phyloP scores from a whole-genome alignment of 768 basidiomycete genomes.

The Mycena indigotica region DNA sequence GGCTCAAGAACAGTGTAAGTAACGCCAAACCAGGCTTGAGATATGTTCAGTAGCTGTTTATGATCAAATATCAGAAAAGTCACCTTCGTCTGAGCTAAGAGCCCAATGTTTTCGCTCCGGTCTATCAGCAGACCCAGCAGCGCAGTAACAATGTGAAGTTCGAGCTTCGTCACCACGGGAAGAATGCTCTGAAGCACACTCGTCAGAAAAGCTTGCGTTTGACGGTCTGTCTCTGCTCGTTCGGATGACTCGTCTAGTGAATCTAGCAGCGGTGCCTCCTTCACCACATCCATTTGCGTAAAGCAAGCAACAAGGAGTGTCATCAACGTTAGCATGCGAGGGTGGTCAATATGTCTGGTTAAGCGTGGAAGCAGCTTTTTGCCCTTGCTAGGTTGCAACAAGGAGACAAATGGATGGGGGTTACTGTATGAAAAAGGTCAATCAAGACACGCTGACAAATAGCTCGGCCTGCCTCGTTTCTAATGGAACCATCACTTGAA shows the following conservation, averaged over 20 bases:
- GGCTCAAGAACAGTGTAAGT: slow-evolving; percentile 86
- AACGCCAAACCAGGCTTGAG: slow-evolving; percentile 87
- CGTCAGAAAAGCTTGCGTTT: slow-evolving; percentile 86
- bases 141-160: slow-evolving; percentile 81
- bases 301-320: slow-evolving; percentile 95
- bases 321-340: slow-evolving; percentile 82
- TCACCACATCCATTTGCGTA: slow-evolving; percentile 89
- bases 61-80: too few species aligned
- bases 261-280: slow-evolving; percentile 73
- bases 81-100: slow-evolving; percentile 80
- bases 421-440: slow-evolving; percentile 47
- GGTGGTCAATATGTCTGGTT: slow-evolving; percentile 75
- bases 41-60: too few species aligned
- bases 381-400: slow-evolving; percentile 86
- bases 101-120: slow-evolving; percentile 65
- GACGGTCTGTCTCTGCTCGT: slow-evolving; percentile 74
- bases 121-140: slow-evolving; percentile 82
- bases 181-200: slow-evolving; percentile 87
- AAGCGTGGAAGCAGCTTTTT: slow-evolving; percentile 90
- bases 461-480: slow-evolving; percentile 84
- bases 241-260: slow-evolving; percentile 60
- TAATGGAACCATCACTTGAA: slow-evolving; percentile 87
- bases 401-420: slow-evolving; percentile 95
- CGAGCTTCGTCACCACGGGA: slow-evolving; percentile 76
- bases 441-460: background rate